These are phyloP conservation scores for Lachancea sp. DNA, from an alignment of 805 yeast genomes.

Conservation along the genomic window DNA sequence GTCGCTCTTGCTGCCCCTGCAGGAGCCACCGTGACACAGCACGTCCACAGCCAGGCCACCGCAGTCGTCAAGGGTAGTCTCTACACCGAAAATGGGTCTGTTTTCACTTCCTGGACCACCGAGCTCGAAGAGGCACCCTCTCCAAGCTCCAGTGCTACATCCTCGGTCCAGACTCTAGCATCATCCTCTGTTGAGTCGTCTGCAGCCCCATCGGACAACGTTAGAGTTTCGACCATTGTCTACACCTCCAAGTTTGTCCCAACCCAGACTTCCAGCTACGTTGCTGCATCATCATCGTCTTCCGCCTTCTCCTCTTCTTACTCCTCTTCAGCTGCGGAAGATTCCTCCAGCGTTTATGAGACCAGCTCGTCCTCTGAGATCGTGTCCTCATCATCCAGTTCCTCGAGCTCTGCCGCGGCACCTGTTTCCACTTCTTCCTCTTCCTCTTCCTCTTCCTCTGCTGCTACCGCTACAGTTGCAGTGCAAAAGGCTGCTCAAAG, in stretches of 20 bases:
- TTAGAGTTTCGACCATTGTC: slow-evolving; percentile 11
- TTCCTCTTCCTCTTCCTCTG: neutral
- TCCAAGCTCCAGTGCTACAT: neutral
- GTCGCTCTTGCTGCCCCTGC: slow-evolving; percentile 17
- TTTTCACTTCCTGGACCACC: slow-evolving; percentile 22
- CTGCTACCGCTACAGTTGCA: slow-evolving; percentile 3
- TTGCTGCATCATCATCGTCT: neutral
- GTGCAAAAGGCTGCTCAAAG: slow-evolving; percentile 1
- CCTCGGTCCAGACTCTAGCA: too few species aligned
- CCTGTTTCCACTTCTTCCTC: slow-evolving; percentile 2
- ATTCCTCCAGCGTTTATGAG: slow-evolving; percentile 1
- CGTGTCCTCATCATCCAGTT: neutral
- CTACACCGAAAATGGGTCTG: slow-evolving; percentile 22
- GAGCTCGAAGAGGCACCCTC: slow-evolving; percentile 7
- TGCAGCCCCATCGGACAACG: slow-evolving; percentile 9
- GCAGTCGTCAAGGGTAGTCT: slow-evolving; percentile 27
- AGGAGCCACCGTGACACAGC: slow-evolving; percentile 29
- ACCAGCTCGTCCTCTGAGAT: slow-evolving; percentile 6
- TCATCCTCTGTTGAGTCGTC: neutral
- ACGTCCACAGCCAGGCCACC: slow-evolving; percentile 21
- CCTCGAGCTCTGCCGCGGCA: neutral
- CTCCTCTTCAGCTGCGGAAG: neutral
- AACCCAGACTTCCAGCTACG: neutral
- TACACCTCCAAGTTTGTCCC: neutral
- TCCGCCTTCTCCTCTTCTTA: neutral